Evolutionary conservation across 257 asterid species (phyloP).

Genomic region (Eucommia ulmoides): DNA sequence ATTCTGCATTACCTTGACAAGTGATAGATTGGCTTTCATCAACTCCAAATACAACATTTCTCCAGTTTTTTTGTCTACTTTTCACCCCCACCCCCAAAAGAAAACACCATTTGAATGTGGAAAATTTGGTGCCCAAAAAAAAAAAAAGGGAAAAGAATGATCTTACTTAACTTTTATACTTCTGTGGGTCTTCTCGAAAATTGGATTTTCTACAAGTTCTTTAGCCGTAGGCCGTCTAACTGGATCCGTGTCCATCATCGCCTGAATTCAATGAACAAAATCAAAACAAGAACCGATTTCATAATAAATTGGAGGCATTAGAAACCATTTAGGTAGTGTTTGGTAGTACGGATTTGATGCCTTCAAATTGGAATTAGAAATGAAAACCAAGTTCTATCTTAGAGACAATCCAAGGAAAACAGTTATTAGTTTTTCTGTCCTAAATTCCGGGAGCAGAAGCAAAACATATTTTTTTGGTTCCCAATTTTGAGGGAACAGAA

Average conservation of each 20-base stretch:
- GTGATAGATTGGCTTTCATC: slow-evolving; percentile 3
- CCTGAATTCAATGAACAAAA: too few relatives aligned
- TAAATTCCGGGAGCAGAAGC: too few relatives aligned
- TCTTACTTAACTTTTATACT: slow-evolving; percentile 18
- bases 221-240: slow-evolving; percentile 65
- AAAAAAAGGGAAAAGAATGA: neutral
- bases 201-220: slow-evolving; percentile 46
- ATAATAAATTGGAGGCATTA: too few relatives aligned
- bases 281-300: too few relatives aligned
- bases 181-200: slow-evolving; percentile 35
- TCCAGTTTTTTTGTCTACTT: neutral
- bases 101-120: neutral
- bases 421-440: too few relatives aligned
- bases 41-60: slow-evolving; percentile 13
- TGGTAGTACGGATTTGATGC: too few relatives aligned
- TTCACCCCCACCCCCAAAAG: neutral
- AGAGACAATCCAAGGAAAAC: too few relatives aligned
- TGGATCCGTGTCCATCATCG: slow-evolving; percentile 88
- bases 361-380: too few relatives aligned
- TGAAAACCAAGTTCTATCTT: too few relatives aligned
- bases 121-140: neutral
- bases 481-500: too few relatives aligned
- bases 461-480: too few relatives aligned
- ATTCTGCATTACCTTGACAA: slow-evolving; percentile 27
- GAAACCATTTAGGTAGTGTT: too few relatives aligned